Conservation (phyloP, 805 yeast genomes). For the Cyberlindnera subsufficiens region DNA sequence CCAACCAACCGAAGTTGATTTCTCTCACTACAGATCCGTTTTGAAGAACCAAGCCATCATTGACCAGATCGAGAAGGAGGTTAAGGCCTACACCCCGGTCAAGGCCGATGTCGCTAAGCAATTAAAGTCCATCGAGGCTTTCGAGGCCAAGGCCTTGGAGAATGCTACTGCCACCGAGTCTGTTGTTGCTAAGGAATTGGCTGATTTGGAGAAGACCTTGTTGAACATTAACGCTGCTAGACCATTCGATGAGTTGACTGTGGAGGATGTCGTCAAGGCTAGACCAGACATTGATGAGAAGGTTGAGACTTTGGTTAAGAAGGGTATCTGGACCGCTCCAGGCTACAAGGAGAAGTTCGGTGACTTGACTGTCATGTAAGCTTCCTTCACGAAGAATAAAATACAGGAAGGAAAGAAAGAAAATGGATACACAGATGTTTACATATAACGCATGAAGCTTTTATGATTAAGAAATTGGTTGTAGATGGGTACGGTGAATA, state of each 20-base stretch:
- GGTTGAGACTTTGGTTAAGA: conserved; percentile 89
- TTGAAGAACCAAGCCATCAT: conserved; percentile 80
- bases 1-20: conserved; percentile 78
- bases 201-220: conserved; percentile 80
- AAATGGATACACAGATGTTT: not conserved
- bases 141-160: conserved; percentile 92
- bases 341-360: conserved; percentile 99
- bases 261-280: conserved; percentile 90
- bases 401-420: not conserved
- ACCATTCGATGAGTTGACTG: conserved; percentile 95
- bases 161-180: conserved; percentile 92
- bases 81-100: conserved; percentile 72
- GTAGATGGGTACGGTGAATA: not conserved
- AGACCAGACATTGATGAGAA: conserved; percentile 97
- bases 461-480: not conserved
- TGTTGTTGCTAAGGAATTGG: conserved; percentile 80
- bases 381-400: not conserved
- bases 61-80: conserved; percentile 73
- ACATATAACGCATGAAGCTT: not conserved
- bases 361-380: conserved; percentile 83
- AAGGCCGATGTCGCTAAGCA: conserved; percentile 85
- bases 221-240: conserved; percentile 94
- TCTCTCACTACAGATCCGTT: conserved; percentile 67
- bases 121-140: conserved; percentile 84
- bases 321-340: conserved; percentile 97